Evolutionary conservation across 2,329 filamentous ascomycete species (phyloP), one percentile per base, ranked within the genome.

Genomic region (Diaporthe citri): DNA sequence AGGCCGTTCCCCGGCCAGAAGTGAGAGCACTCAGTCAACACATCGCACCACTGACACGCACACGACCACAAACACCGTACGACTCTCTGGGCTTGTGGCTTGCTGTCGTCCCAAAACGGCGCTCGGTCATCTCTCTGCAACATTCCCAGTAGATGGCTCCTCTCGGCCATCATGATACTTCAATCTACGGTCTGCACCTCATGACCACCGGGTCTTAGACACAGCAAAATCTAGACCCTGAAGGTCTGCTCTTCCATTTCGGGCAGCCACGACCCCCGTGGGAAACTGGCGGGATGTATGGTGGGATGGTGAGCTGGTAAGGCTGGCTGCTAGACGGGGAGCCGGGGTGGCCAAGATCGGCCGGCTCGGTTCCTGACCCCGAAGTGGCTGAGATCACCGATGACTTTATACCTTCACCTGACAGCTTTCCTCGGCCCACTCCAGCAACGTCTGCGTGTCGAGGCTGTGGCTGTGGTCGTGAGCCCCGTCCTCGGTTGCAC

Each of bases 31-130:
- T 28, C 64, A 15, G 22, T 36, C 60, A 31, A 43, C 52, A 69
- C 28, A 55, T 74, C 72, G 62, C 72, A 71, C 72, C 72, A 74
- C 66, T 39, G 12, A 56, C n/a, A 41, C 43, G 66, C 72, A 31
- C 64, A 62, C 66, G 72, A 71, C 72, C 43, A 52, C 31, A 25
- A 13, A 28, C 31, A 67, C 46, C 64, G 46, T 67, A 67, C 64
- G 46, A 67, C 46, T 67, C 34, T 52, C 22, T 17, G 22, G 13
- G 22, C 31, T 52, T 52, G 64, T 67, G 64, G 46, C 46, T 67
- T 52, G 20, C 20, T 17, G 10, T 52, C 31, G 13, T 36, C 43
- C 22, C 31, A 48, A 48, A 51, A 13, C 10, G 46, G 31, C 9
- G 13, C 46, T 28, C n/a, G 64, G 31, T 39, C 46, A 20, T 52